Percentiles rank a stretch among this genome's conserved stretches.
Conservation (phyloP, 169 alveolate genomes). For the Plasmodium relictum region DNA sequence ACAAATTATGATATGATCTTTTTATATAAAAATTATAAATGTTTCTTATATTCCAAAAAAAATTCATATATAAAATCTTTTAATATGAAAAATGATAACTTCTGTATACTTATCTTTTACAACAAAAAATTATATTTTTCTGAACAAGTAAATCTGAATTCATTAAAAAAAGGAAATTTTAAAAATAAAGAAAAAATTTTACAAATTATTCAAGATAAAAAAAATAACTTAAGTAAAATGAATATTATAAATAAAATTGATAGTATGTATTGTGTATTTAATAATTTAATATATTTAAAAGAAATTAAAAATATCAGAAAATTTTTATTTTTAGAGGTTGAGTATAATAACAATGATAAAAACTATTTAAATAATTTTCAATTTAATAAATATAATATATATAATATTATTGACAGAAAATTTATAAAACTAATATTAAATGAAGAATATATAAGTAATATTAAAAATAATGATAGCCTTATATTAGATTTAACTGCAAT, state of each 20-base stretch:
- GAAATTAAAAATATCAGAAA: not conserved
- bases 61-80: conserved; percentile 17
- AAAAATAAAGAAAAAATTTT: not conserved
- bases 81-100: conserved; percentile 1
- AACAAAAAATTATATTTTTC: conserved; percentile 30
- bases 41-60: conserved; percentile 26
- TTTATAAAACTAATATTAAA: conserved; percentile 16
- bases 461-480: not conserved
- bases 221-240: not conserved
- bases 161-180: not conserved
- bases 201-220: conserved; percentile 1
- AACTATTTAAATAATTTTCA: too few relatives aligned
- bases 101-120: conserved; percentile 37
- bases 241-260: not conserved
- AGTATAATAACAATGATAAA: not conserved
- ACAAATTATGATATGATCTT: conserved; percentile 32
- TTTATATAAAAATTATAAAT: conserved; percentile 27
- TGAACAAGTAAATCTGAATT: not conserved
- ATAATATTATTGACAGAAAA: conserved; percentile 16
- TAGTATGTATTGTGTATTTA: not conserved
- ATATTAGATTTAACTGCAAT: conserved; percentile 6
- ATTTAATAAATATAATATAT: not conserved
- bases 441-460: not conserved
- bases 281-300: not conserved
- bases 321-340: not conserved